Conservation (phyloP, 495 filamentous ascomycete species). For the Daldinia caldariorum region DNA sequence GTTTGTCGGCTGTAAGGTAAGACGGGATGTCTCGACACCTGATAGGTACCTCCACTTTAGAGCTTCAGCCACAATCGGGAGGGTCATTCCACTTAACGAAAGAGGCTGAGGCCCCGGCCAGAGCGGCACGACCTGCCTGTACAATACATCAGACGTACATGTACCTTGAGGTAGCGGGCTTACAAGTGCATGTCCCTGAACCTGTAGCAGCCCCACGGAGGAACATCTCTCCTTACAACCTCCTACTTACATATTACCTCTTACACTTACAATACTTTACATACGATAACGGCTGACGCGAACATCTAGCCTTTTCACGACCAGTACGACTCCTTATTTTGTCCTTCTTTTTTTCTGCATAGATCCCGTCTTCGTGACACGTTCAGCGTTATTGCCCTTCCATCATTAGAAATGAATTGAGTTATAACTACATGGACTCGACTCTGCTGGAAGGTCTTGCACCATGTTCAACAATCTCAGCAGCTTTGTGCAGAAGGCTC, state of each 20-base stretch:
- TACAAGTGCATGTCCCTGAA: constrained; percentile 10
- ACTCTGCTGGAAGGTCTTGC: constrained; percentile 40
- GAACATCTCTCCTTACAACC: constrained; percentile 12
- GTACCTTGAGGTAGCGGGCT: neutral
- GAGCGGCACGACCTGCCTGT: constrained; percentile 15
- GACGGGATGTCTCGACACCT: constrained; percentile 2
- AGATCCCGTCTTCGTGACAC: neutral
- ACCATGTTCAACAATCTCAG: constrained; percentile 79
- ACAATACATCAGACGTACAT: neutral
- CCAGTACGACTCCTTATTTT: neutral
- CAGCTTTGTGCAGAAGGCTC: constrained; percentile 91
- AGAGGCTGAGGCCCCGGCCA: constrained; percentile 31
- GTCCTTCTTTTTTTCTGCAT: neutral
- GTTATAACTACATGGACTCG: constrained; percentile 41
- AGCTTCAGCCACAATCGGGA: constrained; percentile 38
- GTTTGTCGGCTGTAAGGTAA: neutral
- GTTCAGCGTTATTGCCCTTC: constrained; percentile 10
- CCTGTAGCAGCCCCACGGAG: constrained; percentile 26
- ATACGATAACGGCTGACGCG: constrained; percentile 22
- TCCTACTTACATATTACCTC: constrained; percentile 1
- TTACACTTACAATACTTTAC: neutral
- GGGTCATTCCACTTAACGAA: neutral
- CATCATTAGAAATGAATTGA: constrained; percentile 46
- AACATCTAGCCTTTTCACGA: constrained; percentile 7
- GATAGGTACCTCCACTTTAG: neutral